Evolutionary conservation across 2,329 filamentous ascomycete genomes (phyloP).

Genomic region (Lasiodiplodia citricola): DNA sequence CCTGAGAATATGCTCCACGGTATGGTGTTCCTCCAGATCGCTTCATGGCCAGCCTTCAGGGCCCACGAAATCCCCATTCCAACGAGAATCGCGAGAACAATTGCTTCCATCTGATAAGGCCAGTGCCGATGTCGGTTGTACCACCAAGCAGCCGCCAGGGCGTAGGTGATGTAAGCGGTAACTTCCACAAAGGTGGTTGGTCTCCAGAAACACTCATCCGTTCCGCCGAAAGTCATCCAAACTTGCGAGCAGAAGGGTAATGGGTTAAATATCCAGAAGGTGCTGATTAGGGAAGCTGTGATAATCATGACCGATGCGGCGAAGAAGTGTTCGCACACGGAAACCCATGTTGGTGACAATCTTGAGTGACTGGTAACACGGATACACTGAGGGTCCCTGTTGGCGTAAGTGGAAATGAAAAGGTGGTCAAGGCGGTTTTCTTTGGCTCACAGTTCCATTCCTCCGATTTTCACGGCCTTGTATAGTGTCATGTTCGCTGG

Average conservation of each 20-base stretch:
- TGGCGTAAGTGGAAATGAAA: neutral
- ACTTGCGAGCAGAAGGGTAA: neutral
- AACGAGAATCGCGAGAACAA: neutral
- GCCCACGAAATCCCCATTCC: neutral
- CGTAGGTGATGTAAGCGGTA: neutral
- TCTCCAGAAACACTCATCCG: neutral
- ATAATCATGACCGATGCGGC: conserved; percentile 2
- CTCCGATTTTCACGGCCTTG: neutral
- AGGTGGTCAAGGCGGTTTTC: neutral
- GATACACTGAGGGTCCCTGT: neutral
- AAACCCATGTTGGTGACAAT: neutral
- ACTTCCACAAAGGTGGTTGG: neutral
- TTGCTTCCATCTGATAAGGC: neutral
- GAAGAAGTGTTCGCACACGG: neutral
- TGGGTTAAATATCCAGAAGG: neutral
- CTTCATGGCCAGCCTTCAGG: neutral
- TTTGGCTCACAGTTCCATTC: neutral
- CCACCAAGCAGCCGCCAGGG: neutral
- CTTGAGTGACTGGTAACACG: neutral
- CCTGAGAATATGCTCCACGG: neutral
- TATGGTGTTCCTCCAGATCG: neutral
- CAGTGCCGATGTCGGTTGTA: neutral
- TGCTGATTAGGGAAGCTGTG: neutral
- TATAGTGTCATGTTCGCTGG: neutral
- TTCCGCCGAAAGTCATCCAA: neutral